phyloP scores from a whole-genome alignment of 805 yeast species.

The Nakazawaea siamensis region DNA sequence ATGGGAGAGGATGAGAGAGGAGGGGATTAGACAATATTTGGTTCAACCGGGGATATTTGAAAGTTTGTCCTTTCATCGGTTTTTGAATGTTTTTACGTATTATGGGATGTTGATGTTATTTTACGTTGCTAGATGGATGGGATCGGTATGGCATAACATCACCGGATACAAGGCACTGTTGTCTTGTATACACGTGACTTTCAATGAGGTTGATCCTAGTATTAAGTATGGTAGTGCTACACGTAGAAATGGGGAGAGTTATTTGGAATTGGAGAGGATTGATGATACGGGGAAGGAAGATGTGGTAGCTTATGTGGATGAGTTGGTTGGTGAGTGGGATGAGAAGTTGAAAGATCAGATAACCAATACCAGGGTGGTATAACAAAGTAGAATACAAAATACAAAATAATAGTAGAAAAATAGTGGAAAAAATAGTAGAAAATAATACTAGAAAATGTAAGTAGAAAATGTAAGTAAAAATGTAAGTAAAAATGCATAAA shows the following conservation, averaged over 20 bases:
- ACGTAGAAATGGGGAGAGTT: constrained; percentile 55
- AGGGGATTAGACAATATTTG: constrained; percentile 63
- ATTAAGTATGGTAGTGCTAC: constrained; percentile 72
- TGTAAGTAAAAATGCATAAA: too few species aligned
- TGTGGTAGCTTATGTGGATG: constrained; percentile 56
- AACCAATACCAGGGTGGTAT: constrained; percentile 38
- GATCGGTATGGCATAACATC: constrained; percentile 86
- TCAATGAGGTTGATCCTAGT: constrained; percentile 35
- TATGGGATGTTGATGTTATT: constrained; percentile 82
- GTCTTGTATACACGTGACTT: constrained; percentile 68
- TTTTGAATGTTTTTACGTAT: constrained; percentile 69
- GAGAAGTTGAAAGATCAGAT: constrained; percentile 68
- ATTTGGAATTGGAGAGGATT: constrained; percentile 44
- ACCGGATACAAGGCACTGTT: constrained; percentile 86
- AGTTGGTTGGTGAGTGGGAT: constrained; percentile 63
- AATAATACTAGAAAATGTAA: too few species aligned
- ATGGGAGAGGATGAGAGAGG: constrained; percentile 36
- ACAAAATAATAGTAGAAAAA: neutral
- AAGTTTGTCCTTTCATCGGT: constrained; percentile 70
- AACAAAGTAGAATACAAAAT: too few species aligned
- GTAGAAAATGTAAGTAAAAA: too few species aligned
- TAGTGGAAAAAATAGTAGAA: constrained; percentile 1
- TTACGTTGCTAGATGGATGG: constrained; percentile 71
- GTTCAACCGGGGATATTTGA: constrained; percentile 94
- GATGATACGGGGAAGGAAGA: constrained; percentile 60